A percentile compares a stretch with the other conserved stretches of the same genome.
These are phyloP conservation scores for Fusarium camptoceras DNA, from an alignment of 2,329 filamentous ascomycete species.

Conservation along the genomic window DNA sequence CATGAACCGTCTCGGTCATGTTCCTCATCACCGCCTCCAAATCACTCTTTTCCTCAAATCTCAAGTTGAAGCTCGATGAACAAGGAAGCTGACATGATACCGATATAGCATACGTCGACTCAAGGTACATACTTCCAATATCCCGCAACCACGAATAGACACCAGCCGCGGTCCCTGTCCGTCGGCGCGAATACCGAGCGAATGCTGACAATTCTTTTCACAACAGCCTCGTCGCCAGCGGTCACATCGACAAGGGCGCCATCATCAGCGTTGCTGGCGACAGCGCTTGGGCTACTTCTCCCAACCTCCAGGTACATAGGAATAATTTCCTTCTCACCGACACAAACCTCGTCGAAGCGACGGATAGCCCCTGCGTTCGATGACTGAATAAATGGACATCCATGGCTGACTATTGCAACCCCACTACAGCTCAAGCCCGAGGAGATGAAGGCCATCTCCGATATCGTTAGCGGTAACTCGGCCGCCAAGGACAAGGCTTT, in stretches of 20 bases:
- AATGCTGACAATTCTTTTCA: conserved; percentile 41
- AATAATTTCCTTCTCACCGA: conserved; percentile 8
- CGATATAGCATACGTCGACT: conserved; percentile 62
- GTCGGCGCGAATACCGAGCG: conserved; percentile 20
- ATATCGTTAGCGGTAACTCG: conserved; percentile 60
- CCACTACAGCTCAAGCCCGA: conserved; percentile 54
- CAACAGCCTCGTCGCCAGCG: conserved; percentile 79
- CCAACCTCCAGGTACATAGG: conserved; percentile 82
- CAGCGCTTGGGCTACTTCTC: conserved; percentile 79
- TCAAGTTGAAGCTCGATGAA: background rate
- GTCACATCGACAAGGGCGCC: conserved; percentile 84
- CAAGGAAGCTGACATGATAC: conserved; percentile 32
- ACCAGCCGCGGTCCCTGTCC: background rate
- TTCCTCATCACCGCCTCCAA: conserved; percentile 42
- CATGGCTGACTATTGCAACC: conserved; percentile 22
- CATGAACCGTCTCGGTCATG: conserved; percentile 14
- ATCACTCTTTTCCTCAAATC: conserved; percentile 44
- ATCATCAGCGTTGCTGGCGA: conserved; percentile 86
- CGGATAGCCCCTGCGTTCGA: conserved; percentile 1
- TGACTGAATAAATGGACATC: background rate
- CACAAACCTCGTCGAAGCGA: conserved; percentile 1
- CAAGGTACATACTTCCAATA: conserved; percentile 55
- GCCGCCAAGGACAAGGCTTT: conserved; percentile 74
- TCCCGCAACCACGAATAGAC: background rate
- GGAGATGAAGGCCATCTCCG: conserved; percentile 70